Evolutionary conservation across 2,329 filamentous ascomycete species (phyloP).

Genomic region (Xylaria multiplex): DNA sequence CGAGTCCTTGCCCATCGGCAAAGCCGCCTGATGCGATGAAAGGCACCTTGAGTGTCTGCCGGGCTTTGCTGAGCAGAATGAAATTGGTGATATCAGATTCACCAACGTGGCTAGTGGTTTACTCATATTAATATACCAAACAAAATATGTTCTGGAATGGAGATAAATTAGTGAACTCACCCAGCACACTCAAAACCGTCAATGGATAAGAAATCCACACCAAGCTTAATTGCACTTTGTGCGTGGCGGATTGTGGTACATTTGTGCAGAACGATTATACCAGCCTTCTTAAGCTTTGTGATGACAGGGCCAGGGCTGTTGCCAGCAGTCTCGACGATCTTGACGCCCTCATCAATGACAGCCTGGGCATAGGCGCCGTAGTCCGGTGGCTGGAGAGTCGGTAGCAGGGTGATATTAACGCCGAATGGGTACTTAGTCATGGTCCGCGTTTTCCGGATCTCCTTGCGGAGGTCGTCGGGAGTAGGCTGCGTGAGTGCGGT

Average conservation of each 20-base stretch:
- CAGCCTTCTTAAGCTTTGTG: constrained; percentile 82
- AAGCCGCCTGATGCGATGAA: constrained; percentile 98
- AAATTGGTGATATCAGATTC: constrained; percentile 91
- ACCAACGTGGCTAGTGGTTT: constrained; percentile 70
- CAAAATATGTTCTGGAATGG: constrained; percentile 18
- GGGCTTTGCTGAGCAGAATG: constrained; percentile 83
- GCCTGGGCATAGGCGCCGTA: constrained; percentile 92
- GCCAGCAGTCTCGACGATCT: constrained; percentile 91
- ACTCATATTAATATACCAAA: constrained; percentile 27
- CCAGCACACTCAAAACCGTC: constrained; percentile 98
- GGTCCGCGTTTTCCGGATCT: constrained; percentile 86
- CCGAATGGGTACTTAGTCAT: constrained; percentile 85
- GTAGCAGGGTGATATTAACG: constrained; percentile 95
- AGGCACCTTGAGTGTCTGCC: constrained; percentile 84
- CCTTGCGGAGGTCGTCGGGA: constrained; percentile 89
- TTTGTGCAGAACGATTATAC: constrained; percentile 88
- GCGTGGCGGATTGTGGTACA: constrained; percentile 97
- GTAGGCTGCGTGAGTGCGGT: constrained; percentile 92
- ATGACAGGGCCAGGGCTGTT: constrained; percentile 92
- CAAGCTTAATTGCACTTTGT: constrained; percentile 88
- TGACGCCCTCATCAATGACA: constrained; percentile 91
- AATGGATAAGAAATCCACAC: constrained; percentile 95
- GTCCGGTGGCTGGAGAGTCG: constrained; percentile 87
- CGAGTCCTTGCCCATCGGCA: constrained; percentile 91
- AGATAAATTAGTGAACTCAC: constrained; percentile 48